These are phyloP conservation scores for Tetrapisispora pingtungensis DNA, from an alignment of 805 yeast species.

Conservation along the genomic window DNA sequence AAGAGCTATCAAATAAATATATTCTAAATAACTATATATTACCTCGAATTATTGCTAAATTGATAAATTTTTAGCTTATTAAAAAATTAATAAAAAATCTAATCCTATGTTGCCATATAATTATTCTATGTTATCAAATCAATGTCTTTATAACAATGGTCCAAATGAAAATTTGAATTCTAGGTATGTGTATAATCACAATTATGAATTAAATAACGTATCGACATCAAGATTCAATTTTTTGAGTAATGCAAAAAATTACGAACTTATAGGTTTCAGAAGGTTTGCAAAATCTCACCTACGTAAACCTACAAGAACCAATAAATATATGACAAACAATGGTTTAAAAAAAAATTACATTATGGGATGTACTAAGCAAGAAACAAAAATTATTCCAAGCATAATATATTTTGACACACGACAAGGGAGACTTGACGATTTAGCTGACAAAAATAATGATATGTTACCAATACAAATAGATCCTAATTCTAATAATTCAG, in stretches of 20 bases:
- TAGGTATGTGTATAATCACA: not conserved
- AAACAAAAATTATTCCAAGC: not conserved
- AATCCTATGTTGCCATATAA: not conserved
- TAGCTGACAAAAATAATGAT: not conserved
- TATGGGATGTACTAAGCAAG: not conserved
- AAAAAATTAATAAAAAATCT: not conserved
- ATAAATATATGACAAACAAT: slow-evolving; percentile 4
- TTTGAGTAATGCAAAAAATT: slow-evolving; percentile 1
- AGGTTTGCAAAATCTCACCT: slow-evolving; percentile 20
- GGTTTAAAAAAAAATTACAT: not conserved
- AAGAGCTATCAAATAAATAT: no score
- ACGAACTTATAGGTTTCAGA: slow-evolving; percentile 23
- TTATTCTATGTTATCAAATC: not conserved
- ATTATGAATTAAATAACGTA: not conserved
- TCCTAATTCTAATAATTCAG: not conserved
- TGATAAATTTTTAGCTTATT: no score
- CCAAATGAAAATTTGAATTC: not conserved
- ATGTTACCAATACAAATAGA: not conserved
- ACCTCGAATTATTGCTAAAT: not conserved
- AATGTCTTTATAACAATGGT: not conserved
- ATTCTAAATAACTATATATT: no score
- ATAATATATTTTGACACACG: not conserved
- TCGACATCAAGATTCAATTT: not conserved
- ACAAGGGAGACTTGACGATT: not conserved
- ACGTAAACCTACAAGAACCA: not conserved